Conservation (phyloP, 441 rosid species). For the Populus hybrid region DNA sequence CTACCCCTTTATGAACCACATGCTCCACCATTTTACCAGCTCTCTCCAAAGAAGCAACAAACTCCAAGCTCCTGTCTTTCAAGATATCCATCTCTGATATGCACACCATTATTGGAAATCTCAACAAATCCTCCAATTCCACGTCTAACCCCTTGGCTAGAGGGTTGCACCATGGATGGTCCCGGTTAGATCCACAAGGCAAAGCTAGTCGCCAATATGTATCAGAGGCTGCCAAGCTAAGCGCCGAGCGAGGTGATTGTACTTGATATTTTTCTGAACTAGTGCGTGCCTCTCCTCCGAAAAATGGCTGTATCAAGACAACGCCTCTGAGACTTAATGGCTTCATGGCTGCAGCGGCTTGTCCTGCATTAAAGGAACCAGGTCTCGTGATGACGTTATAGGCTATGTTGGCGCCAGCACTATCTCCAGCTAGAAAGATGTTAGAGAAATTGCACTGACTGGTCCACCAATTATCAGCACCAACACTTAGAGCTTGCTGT, state of each 20-base stretch:
- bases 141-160: constrained; percentile 14
- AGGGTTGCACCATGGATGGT: constrained; percentile 86
- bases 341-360: background rate
- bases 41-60: constrained; percentile 31
- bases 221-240: constrained; percentile 57
- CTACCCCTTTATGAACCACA: constrained; percentile 63
- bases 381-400: constrained; percentile 41
- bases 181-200: constrained; percentile 56
- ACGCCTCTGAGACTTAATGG: constrained; percentile 43
- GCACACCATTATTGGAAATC: constrained; percentile 47
- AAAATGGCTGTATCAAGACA: constrained; percentile 72
- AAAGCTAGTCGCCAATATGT: constrained; percentile 72
- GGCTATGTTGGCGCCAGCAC: constrained; percentile 81
- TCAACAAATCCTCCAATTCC: constrained; percentile 17
- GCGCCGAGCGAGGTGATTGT: constrained; percentile 42
- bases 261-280: constrained; percentile 45
- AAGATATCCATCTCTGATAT: constrained; percentile 65
- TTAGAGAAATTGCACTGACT: constrained; percentile 41
- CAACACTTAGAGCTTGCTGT: constrained; percentile 23
- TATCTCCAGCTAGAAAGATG: constrained; percentile 64
- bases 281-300: constrained; percentile 14
- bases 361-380: background rate
- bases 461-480: constrained; percentile 39
- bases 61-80: constrained; percentile 63
- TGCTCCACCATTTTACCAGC: constrained; percentile 40